These are phyloP conservation scores for Lineolata rhizophorae DNA, from an alignment of 495 filamentous ascomycete species.

Conservation along the genomic window DNA sequence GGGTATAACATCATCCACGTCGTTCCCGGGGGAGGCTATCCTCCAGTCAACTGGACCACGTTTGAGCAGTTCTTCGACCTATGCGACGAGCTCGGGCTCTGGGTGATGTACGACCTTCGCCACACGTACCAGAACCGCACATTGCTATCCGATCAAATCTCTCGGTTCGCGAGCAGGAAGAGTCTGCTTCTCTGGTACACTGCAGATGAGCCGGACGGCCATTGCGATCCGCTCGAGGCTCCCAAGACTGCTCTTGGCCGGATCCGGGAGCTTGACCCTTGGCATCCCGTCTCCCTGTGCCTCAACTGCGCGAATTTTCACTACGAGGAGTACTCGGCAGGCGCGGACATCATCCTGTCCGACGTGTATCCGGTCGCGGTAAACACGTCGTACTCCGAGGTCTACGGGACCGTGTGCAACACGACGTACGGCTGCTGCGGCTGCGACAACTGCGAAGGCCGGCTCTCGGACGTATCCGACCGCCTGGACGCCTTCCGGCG, in stretches of 20 bases:
- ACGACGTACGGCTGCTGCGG: slow-evolving; percentile 47
- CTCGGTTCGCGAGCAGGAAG: slow-evolving; percentile 25
- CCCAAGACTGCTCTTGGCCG: slow-evolving; percentile 20
- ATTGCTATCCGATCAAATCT: slow-evolving; percentile 28
- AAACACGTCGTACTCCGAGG: slow-evolving; percentile 23
- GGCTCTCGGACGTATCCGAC: slow-evolving; percentile 29
- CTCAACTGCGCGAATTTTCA: slow-evolving; percentile 54
- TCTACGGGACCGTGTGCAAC: slow-evolving; percentile 34
- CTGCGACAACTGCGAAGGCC: slow-evolving; percentile 42
- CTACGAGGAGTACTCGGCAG: slow-evolving; percentile 34
- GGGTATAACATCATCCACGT: slow-evolving; percentile 34
- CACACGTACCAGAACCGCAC: slow-evolving; percentile 35
- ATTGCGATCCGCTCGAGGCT: slow-evolving; percentile 31
- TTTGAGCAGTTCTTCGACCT: slow-evolving; percentile 25
- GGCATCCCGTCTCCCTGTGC: slow-evolving; percentile 42
- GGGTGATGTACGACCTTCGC: slow-evolving; percentile 43
- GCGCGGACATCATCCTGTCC: slow-evolving; percentile 42
- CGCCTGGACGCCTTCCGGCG: slow-evolving; percentile 27
- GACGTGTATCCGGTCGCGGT: slow-evolving; percentile 45
- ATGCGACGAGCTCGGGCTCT: slow-evolving; percentile 33
- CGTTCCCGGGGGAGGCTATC: slow-evolving; percentile 18
- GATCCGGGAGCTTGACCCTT: slow-evolving; percentile 37
- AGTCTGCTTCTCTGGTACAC: slow-evolving; percentile 45
- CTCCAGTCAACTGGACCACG: slow-evolving; percentile 10
- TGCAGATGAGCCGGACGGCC: slow-evolving; percentile 49